Conservation (phyloP, 2,329 filamentous ascomycete species). For the Annulohypoxylon truncatum region DNA sequence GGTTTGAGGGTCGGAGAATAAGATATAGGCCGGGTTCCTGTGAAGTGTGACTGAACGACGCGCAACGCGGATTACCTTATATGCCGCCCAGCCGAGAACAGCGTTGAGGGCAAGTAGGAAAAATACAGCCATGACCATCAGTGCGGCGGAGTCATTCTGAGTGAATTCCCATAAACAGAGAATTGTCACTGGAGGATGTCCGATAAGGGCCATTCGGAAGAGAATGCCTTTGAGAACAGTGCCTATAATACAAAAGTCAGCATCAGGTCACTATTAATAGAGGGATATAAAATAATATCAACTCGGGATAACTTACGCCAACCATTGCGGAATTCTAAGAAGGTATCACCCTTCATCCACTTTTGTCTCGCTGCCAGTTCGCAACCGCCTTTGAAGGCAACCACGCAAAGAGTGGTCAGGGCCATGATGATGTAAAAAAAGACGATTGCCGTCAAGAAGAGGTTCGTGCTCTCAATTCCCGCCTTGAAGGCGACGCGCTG, state of each 20-base stretch:
- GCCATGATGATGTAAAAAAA: slow-evolving; percentile 90
- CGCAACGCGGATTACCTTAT: slow-evolving; percentile 89
- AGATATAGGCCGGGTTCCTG: slow-evolving; percentile 95
- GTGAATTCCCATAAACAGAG: slow-evolving; percentile 96
- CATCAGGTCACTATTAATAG: background rate
- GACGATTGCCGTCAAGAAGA: slow-evolving; percentile 90
- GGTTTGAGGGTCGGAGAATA: slow-evolving; percentile 93
- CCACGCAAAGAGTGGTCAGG: slow-evolving; percentile 77
- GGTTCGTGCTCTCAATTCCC: slow-evolving; percentile 87
- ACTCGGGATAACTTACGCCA: slow-evolving; percentile 65
- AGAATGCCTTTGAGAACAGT: slow-evolving; percentile 93
- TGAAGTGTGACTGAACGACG: slow-evolving; percentile 90
- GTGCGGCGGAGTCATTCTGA: slow-evolving; percentile 82
- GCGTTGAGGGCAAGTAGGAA: slow-evolving; percentile 85
- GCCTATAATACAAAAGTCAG: slow-evolving; percentile 48
- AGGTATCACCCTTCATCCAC: slow-evolving; percentile 86
- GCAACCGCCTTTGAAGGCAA: slow-evolving; percentile 82
- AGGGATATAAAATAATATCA: background rate
- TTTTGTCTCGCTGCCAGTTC: slow-evolving; percentile 79
- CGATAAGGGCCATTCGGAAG: slow-evolving; percentile 89
- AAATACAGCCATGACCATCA: slow-evolving; percentile 87
- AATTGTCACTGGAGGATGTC: slow-evolving; percentile 90
- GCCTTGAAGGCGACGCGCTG: slow-evolving; percentile 89
- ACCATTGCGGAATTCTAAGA: slow-evolving; percentile 92
- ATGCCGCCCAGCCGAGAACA: slow-evolving; percentile 85